These are phyloP conservation scores for Daldinia caldariorum DNA, from an alignment of 495 filamentous ascomycete species.

Conservation along the genomic window DNA sequence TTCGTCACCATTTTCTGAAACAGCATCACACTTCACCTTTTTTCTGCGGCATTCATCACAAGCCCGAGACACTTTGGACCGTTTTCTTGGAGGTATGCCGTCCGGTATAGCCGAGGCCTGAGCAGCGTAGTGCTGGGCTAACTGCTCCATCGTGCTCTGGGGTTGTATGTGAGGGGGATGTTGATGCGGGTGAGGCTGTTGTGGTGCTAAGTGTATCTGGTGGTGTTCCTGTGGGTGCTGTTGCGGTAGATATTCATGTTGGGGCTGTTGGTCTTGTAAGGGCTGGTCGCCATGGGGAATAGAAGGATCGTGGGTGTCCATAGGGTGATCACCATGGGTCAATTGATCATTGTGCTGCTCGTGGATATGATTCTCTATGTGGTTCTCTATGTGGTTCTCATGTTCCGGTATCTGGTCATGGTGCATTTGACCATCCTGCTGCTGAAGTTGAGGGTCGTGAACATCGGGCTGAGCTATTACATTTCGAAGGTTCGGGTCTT, in stretches of 20 bases:
- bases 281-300: not conserved
- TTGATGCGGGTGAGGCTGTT: constrained; percentile 46
- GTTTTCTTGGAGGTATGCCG: constrained; percentile 76
- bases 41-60: constrained; percentile 96
- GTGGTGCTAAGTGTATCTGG: constrained; percentile 41
- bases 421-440: constrained; percentile 29
- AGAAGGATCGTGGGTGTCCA: constrained; percentile 12
- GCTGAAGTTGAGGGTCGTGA: constrained; percentile 35
- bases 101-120: constrained; percentile 56
- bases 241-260: constrained; percentile 33
- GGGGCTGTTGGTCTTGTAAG: constrained; percentile 29
- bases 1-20: constrained; percentile 77
- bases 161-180: constrained; percentile 47
- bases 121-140: constrained; percentile 45
- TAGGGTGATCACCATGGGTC: not conserved
- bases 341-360: constrained; percentile 26
- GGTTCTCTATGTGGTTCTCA: constrained; percentile 22
- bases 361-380: constrained; percentile 32
- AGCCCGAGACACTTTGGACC: constrained; percentile 90
- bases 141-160: constrained; percentile 42
- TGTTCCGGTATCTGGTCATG: constrained; percentile 37
- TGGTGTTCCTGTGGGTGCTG: constrained; percentile 42
- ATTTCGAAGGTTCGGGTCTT: constrained; percentile 37
- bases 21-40: constrained; percentile 95
- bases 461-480: constrained; percentile 35